phyloP scores from a whole-genome alignment of 1,284 basidiomycete species.

The Tylopilus sp. region DNA sequence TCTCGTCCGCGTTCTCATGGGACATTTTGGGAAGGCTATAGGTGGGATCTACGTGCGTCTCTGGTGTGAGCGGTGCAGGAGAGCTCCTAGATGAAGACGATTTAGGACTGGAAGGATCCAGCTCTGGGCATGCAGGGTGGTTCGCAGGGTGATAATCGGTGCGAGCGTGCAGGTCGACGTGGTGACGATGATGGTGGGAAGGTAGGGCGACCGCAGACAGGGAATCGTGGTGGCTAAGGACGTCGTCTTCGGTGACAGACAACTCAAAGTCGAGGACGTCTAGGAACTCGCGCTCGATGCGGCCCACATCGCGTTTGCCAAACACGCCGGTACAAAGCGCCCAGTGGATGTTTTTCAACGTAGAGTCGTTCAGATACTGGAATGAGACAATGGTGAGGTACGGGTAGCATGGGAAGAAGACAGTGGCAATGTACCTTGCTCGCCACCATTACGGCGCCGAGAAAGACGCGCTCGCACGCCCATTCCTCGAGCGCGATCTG shows the following conservation, averaged over 20 bases:
- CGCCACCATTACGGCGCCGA: conserved; percentile 67
- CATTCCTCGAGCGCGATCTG: conserved; percentile 74
- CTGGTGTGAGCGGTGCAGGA: conserved; percentile 30
- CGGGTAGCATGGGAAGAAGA: conserved; percentile 12
- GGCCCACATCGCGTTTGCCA: conserved; percentile 70
- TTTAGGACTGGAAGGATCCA: conserved; percentile 34
- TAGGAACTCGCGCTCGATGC: conserved; percentile 74
- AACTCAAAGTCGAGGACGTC: conserved; percentile 73
- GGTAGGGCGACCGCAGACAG: conserved; percentile 42
- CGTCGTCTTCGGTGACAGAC: conserved; percentile 55
- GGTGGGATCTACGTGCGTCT: conserved; percentile 13
- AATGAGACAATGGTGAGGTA: conserved; percentile 15
- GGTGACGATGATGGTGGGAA: conserved; percentile 27
- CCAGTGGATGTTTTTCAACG: conserved; percentile 75
- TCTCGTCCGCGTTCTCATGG: conserved; percentile 14
- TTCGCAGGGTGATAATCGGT: conserved; percentile 18
- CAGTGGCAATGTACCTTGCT: conserved; percentile 52
- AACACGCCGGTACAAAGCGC: conserved; percentile 74
- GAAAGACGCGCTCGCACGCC: conserved; percentile 74
- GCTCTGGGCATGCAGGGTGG: conserved; percentile 23
- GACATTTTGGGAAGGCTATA: conserved; percentile 18
- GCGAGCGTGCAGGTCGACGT: conserved; percentile 20
- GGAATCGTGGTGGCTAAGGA: conserved; percentile 57
- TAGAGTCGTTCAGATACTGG: conserved; percentile 71
- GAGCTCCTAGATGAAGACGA: conserved; percentile 35